Conservation (phyloP, 768 basidiomycete genomes). For the Leccinum broughii region DNA sequence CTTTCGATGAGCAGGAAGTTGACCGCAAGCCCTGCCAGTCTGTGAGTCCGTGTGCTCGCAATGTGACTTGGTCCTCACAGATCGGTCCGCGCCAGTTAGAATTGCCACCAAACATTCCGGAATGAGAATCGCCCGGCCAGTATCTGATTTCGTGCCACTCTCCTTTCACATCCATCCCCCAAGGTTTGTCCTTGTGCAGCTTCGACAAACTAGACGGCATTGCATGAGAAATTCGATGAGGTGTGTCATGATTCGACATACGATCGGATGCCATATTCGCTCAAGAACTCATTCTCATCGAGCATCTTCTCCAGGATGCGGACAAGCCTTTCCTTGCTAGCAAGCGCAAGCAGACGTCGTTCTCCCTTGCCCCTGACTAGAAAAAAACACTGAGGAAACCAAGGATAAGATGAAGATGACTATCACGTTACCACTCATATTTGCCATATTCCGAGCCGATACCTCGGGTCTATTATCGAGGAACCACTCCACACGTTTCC, state of each 20-base stretch:
- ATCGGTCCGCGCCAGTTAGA: conserved; percentile 97
- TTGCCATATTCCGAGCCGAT: conserved; percentile 90
- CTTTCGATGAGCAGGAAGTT: conserved; percentile 96
- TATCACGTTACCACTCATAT: conserved; percentile 72
- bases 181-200: conserved; percentile 87
- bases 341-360: conserved; percentile 84
- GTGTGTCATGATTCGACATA: conserved; percentile 41
- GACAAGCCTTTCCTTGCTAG: conserved; percentile 86
- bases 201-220: conserved; percentile 71
- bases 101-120: conserved; percentile 98
- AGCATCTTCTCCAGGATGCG: conserved; percentile 95
- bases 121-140: conserved; percentile 97
- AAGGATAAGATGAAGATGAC: neutral
- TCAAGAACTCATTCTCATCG: conserved; percentile 95
- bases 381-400: conserved; percentile 6
- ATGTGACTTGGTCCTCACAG: conserved; percentile 45
- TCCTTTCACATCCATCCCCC: conserved; percentile 93
- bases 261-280: conserved; percentile 95
- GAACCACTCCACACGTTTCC: conserved; percentile 99
- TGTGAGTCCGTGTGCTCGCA: neutral
- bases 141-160: conserved; percentile 91
- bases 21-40: conserved; percentile 75
- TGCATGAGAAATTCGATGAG: conserved; percentile 8
- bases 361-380: conserved; percentile 72
- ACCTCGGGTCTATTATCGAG: conserved; percentile 89